Percentiles rank a stretch among this genome's conserved stretches.
Evolutionary conservation across 2,329 filamentous ascomycete species (phyloP).

Genomic region (Chlorencoelia australis): DNA sequence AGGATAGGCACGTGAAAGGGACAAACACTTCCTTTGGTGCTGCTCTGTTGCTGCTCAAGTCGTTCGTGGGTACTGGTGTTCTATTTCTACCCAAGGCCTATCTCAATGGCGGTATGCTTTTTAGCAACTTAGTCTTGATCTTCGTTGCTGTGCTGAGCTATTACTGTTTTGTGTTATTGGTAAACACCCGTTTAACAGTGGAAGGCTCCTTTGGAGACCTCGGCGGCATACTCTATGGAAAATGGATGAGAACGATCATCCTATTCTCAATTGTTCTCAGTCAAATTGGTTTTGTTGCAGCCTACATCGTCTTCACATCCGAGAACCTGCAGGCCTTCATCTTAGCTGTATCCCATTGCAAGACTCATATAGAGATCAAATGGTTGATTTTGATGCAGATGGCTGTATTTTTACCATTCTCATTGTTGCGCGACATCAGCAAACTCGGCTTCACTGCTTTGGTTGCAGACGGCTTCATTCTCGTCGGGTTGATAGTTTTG

Average conservation of each 20-base stretch:
- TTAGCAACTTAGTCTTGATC: slow-evolving; percentile 86
- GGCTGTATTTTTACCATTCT: slow-evolving; percentile 88
- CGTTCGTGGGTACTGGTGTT: slow-evolving; percentile 93
- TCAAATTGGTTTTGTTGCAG: slow-evolving; percentile 88
- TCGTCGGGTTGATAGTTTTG: slow-evolving; percentile 83
- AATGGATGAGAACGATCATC: slow-evolving; percentile 80
- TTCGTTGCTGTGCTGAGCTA: slow-evolving; percentile 80
- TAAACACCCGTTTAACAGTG: slow-evolving; percentile 73
- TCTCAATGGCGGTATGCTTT: slow-evolving; percentile 93
- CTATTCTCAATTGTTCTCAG: slow-evolving; percentile 88
- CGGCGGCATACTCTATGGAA: slow-evolving; percentile 82
- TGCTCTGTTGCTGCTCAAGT: slow-evolving; percentile 81
- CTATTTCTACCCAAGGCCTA: slow-evolving; percentile 89
- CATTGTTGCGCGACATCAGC: slow-evolving; percentile 89
- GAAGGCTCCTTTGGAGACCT: slow-evolving; percentile 97
- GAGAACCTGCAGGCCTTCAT: slow-evolving; percentile 95
- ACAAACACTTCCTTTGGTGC: slow-evolving; percentile 73
- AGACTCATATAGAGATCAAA: slow-evolving; percentile 74
- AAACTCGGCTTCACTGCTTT: slow-evolving; percentile 94
- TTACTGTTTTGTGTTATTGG: slow-evolving; percentile 93
- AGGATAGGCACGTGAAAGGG: slow-evolving; percentile 61
- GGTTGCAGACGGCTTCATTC: slow-evolving; percentile 87
- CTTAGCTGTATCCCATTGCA: slow-evolving; percentile 80
- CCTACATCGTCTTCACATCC: slow-evolving; percentile 94
- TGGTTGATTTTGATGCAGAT: slow-evolving; percentile 91